These are phyloP conservation scores for Lecanosticta acicola DNA, from an alignment of 2,329 filamentous ascomycete genomes.

Conservation along the genomic window DNA sequence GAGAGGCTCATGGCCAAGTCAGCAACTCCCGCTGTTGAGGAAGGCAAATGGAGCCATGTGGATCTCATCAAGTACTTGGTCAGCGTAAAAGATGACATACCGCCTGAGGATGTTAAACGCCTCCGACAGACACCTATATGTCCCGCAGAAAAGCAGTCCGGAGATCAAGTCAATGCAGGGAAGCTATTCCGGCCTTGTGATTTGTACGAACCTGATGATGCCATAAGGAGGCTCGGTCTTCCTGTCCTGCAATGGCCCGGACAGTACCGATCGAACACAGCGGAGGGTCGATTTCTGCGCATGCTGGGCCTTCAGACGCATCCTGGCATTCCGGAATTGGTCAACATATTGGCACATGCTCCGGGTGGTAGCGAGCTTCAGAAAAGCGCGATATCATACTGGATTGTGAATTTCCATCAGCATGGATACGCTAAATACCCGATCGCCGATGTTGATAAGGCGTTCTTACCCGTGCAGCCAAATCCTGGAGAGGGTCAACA, in stretches of 20 bases:
- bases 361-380: slow-evolving; percentile 56
- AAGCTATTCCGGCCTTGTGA: slow-evolving; percentile 66
- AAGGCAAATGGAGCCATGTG: slow-evolving; percentile 76
- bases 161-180: slow-evolving; percentile 27
- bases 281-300: slow-evolving; percentile 69
- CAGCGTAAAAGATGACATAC: slow-evolving; percentile 85
- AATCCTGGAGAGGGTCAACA: slow-evolving; percentile 48
- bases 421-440: slow-evolving; percentile 68
- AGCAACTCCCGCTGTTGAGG: slow-evolving; percentile 43
- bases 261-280: slow-evolving; percentile 57
- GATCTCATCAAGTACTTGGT: slow-evolving; percentile 92
- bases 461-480: slow-evolving; percentile 67
- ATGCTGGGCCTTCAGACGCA: slow-evolving; percentile 66
- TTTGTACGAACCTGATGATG: slow-evolving; percentile 71
- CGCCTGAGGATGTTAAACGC: slow-evolving; percentile 70
- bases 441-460: slow-evolving; percentile 43
- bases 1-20: slow-evolving; percentile 67
- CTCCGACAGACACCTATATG: slow-evolving; percentile 75
- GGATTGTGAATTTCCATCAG: slow-evolving; percentile 69
- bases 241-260: slow-evolving; percentile 81
- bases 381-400: slow-evolving; percentile 70
- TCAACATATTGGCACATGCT: slow-evolving; percentile 67
- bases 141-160: slow-evolving; percentile 60
- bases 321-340: slow-evolving; percentile 67
- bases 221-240: slow-evolving; percentile 63